Evolutionary conservation across 1,284 basidiomycete species (phyloP), one percentile per base, ranked within the genome.

Genomic region (Irpex rosettiformis): DNA sequence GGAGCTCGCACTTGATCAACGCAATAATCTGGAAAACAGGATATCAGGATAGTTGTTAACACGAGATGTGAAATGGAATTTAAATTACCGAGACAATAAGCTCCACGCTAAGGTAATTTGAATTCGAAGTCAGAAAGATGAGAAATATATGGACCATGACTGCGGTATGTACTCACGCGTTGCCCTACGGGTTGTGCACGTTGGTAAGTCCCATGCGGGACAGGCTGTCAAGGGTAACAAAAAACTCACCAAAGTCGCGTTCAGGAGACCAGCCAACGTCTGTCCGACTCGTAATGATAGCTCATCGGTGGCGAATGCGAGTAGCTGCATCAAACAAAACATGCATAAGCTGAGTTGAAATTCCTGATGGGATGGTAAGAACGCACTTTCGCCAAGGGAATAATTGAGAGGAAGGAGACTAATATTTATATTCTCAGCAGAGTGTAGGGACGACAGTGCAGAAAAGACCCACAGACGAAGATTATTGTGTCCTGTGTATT

Each of bases 271-370:
- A 4, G 90, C 93, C 3, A 96, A 74, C 0, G 93, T 94, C 73
- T 95, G 91, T 2, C 93, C 89, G 1, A 91, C 84, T 30, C 88
- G 85, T 61, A 95, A 67, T 0, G 93, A 92, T 4, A 95, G 71
- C 66, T 96, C 91, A 65, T 96, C 94, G 0, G 94, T 96, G 0
- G 91, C 91, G 69, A 93, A 93, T 1, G 89, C 90, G 3, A 96
- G 80, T 3, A 96, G 74, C 80, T 93, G 33, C n/a, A 18, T 28
- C 4, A n/a, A 13, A n/a, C 0, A 11, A 8, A 10, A 3, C 13
- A 3, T 47, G 53, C 27, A 60, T 25, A 43, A 60, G 42, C 8
- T 53, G n/a, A 33, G 54, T 10, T 60, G 29, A 13, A 51, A 11
- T 29, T 18, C 43, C 4, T 57, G 33, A 54, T 55, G 42, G 10